These are phyloP conservation scores for Cadophora sp. DNA, from an alignment of 2,329 filamentous ascomycete genomes.

Conservation along the genomic window DNA sequence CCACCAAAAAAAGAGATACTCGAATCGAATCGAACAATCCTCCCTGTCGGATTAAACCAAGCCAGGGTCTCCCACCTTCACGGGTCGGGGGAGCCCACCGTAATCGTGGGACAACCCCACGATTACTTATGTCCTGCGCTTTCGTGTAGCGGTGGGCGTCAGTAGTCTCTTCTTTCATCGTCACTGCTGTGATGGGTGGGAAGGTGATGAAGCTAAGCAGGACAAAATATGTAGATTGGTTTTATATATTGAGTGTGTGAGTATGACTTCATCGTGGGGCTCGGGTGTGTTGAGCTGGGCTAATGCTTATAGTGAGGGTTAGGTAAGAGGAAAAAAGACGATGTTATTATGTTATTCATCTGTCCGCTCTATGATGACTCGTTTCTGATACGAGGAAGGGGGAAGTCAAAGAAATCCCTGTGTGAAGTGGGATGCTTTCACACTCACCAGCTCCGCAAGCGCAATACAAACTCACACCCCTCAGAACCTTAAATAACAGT, in stretches of 20 bases:
- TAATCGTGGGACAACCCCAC: no score
- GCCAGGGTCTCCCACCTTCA: conserved; percentile 10
- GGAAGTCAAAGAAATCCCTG: no score
- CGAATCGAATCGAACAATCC: neutral
- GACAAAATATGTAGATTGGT: neutral
- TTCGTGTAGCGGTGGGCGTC: conserved; percentile 18
- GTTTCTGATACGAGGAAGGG: no score
- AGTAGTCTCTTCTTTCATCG: conserved; percentile 15
- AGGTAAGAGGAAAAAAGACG: no score
- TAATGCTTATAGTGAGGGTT: neutral
- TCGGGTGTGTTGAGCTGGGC: neutral
- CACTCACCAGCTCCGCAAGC: no score
- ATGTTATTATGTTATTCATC: no score
- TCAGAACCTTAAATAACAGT: no score
- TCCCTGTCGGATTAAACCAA: conserved; percentile 13
- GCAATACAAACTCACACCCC: no score
- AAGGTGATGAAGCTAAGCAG: conserved; percentile 22
- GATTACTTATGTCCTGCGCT: no score
- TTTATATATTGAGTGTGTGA: neutral
- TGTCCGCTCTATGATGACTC: no score
- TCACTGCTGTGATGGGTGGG: conserved; percentile 2
- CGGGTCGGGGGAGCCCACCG: conserved; percentile 10
- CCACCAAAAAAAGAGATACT: neutral
- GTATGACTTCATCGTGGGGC: neutral
- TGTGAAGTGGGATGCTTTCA: no score